Base-by-base conservation (phyloP, 306 rosid genomes). In the Ceratonia siliqua region DNA sequence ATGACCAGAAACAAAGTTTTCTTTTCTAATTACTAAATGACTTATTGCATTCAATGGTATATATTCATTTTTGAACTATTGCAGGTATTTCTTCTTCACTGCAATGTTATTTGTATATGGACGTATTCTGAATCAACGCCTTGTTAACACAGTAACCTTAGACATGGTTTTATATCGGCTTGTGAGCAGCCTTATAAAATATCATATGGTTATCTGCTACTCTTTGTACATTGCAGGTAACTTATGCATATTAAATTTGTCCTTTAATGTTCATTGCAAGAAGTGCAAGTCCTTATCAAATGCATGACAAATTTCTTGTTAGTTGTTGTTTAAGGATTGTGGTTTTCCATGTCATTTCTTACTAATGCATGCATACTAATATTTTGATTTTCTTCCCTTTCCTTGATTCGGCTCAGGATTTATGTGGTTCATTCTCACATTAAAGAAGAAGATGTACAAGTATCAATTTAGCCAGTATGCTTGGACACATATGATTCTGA, bases 381-480 rank as follows among this genome's bases (percentile, higher is more conserved):
- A 75, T 69, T 75, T 48, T 55, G 77, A 36, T 58, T 74, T 54
- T 65, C 58, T 78, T 63, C 68, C 63, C 48, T 61, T 85, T 67
- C 80, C 63, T 75, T 74, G 81, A 68, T 30, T 82, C 78, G 52
- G 43, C 62, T 77, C 89, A 95, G 99, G 99, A 78, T 95, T 95
- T 84, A 92, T 95, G 90, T 95, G 98, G 99, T 95, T 95, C 90
- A 94, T 95, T 85, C 87, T 95, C 76, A 89, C 99, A 30, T 78
- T 95, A 69, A 95, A 95, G 84, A 95, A 92, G 96, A 94, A 89
- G 89, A 90, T 92, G 99, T 92, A 92, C 83, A 95, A 95, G 88
- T 95, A 95, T 87, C 98, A 95, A 79, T 95, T 95, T 87, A 93
- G 99, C 82, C 98, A 95, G 92, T 95, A 89, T 90, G 98, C 99